These are phyloP conservation scores for Erysimum cheiranthoides DNA, from an alignment of 345 rosid species.

Conservation along the genomic window DNA sequence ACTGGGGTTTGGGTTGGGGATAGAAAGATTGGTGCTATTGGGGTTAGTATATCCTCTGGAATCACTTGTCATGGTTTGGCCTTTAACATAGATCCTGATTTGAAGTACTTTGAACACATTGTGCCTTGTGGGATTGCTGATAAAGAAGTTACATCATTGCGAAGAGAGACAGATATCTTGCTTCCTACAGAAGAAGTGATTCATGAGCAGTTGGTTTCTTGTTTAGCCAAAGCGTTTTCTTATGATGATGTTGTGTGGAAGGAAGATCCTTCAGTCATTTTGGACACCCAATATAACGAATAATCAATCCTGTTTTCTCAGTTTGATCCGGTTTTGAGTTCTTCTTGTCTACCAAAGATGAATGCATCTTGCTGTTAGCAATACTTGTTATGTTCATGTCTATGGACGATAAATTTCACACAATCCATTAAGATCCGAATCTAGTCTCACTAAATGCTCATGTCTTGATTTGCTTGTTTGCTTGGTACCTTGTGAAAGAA, in stretches of 20 bases:
- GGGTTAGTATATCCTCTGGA: slow-evolving; percentile 77
- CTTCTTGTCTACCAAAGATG: background rate
- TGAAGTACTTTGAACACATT: slow-evolving; percentile 84
- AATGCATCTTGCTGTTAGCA: background rate
- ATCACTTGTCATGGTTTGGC: slow-evolving; percentile 91
- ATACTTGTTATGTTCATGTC: too few species aligned
- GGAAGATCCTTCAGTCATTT: slow-evolving; percentile 46
- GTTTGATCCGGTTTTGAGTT: background rate
- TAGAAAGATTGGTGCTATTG: slow-evolving; percentile 91
- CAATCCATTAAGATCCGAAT: too few species aligned
- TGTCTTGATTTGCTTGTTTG: too few species aligned
- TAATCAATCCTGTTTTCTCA: background rate
- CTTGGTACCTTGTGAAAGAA: too few species aligned
- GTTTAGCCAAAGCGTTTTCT: slow-evolving; percentile 65
- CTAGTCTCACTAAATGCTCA: too few species aligned
- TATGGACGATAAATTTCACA: too few species aligned
- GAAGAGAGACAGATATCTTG: slow-evolving; percentile 62
- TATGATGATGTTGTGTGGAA: slow-evolving; percentile 58
- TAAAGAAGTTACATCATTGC: slow-evolving; percentile 82
- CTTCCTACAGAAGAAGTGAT: slow-evolving; percentile 77
- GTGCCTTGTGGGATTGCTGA: slow-evolving; percentile 93
- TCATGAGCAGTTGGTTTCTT: slow-evolving; percentile 80
- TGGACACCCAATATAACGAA: background rate
- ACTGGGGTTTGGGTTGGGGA: slow-evolving; percentile 93
- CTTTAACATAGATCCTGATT: slow-evolving; percentile 77